These are phyloP conservation scores for Hippophae rhamnoides DNA, from an alignment of 306 rosid species.

Conservation along the genomic window DNA sequence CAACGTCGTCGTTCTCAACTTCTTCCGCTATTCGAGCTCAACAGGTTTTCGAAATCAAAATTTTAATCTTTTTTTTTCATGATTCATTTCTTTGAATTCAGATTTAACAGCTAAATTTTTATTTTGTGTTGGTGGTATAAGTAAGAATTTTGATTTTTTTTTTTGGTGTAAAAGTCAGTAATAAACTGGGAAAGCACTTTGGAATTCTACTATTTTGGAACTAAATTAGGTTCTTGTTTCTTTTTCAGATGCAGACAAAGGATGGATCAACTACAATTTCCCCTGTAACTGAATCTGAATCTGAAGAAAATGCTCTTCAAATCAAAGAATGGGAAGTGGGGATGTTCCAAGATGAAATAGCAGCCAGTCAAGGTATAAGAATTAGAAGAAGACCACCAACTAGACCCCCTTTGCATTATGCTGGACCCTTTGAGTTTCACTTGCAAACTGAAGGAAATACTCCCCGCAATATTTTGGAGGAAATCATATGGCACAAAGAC, in stretches of 20 bases:
- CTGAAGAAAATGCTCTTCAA: conserved; percentile 40
- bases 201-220: not conserved
- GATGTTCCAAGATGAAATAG: conserved; percentile 76
- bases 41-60: conserved; percentile 16
- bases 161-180: too few relatives aligned
- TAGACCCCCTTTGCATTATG: conserved; percentile 83
- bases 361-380: conserved; percentile 77
- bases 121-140: too few relatives aligned
- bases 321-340: conserved; percentile 89
- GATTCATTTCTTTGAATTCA: not conserved
- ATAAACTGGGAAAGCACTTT: not conserved
- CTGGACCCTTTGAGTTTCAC: conserved; percentile 86
- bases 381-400: conserved; percentile 80
- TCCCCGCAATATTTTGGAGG: conserved; percentile 85
- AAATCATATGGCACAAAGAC: conserved; percentile 89
- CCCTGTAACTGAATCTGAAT: conserved; percentile 33
- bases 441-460: conserved; percentile 81
- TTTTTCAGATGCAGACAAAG: conserved; percentile 41
- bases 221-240: not conserved
- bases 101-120: too few relatives aligned
- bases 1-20: conserved; percentile 21
- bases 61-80: too few relatives aligned
- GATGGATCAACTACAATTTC: conserved; percentile 35
- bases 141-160: too few relatives aligned
- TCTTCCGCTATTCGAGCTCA: conserved; percentile 29